Conservation (phyloP, 2,329 filamentous ascomycete species). For the Nothopassalora personata region DNA sequence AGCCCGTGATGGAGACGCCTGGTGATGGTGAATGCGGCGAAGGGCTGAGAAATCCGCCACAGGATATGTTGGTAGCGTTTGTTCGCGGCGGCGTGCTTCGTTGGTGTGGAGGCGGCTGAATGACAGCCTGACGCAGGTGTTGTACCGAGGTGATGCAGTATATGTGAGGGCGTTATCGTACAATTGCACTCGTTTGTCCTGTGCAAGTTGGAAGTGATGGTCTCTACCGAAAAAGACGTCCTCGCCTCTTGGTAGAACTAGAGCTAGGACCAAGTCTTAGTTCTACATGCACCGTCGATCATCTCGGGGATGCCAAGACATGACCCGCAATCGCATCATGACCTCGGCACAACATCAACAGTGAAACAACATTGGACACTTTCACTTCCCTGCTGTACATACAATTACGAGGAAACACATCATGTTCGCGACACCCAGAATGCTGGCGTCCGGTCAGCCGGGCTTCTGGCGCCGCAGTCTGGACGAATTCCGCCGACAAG, state of each 20-base stretch:
- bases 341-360: neutral
- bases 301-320: neutral
- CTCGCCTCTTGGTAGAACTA: no score
- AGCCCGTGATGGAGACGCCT: no score
- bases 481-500: slow-evolving; percentile 54
- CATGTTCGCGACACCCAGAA: slow-evolving; percentile 20
- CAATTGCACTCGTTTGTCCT: neutral
- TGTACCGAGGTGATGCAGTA: neutral
- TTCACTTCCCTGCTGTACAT: neutral
- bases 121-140: neutral
- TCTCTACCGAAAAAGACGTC: neutral
- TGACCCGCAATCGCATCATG: neutral
- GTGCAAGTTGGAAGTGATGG: neutral
- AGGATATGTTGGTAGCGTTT: neutral
- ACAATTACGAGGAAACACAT: neutral
- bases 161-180: neutral
- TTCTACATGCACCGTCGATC: neutral
- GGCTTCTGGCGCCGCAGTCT: slow-evolving; percentile 56
- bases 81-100: neutral
- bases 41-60: neutral
- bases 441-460: slow-evolving; percentile 25
- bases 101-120: no score
- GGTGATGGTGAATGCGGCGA: neutral
- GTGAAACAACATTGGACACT: neutral
- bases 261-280: no score